A percentile compares a stretch with the other conserved stretches of the same genome.
These are phyloP conservation scores for Termitomyces sp. DNA, from an alignment of 768 basidiomycete genomes.

Conservation along the genomic window DNA sequence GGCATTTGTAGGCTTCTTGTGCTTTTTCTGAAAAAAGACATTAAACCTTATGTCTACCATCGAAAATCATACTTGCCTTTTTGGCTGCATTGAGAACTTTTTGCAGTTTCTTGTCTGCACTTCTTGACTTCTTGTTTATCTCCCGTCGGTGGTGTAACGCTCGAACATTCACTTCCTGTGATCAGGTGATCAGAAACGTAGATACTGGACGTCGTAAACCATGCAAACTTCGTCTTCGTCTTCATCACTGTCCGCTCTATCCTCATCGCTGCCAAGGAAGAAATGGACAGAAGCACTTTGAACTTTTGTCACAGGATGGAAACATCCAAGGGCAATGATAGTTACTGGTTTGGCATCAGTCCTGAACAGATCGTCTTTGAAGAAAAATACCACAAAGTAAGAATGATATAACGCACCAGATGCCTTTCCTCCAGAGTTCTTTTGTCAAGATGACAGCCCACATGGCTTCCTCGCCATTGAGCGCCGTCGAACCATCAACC, in stretches of 20 bases:
- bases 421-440: conserved; percentile 89
- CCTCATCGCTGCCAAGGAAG: conserved; percentile 88
- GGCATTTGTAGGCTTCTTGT: conserved; percentile 23
- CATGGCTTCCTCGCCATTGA: conserved; percentile 82
- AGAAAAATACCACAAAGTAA: neutral
- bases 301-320: conserved; percentile 91
- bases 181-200: conserved; percentile 4
- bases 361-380: conserved; percentile 34
- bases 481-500: conserved; percentile 29
- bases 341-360: conserved; percentile 89
- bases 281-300: conserved; percentile 94
- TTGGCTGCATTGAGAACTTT: conserved; percentile 70
- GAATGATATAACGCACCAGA: conserved; percentile 54
- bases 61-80: conserved; percentile 40
- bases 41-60: neutral
- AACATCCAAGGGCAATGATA: conserved; percentile 86
- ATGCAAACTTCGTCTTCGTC: conserved; percentile 52
- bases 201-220: neutral
- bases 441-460: conserved; percentile 95
- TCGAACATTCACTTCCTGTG: conserved; percentile 59
- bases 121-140: conserved; percentile 89
- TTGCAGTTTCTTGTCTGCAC: conserved; percentile 74
- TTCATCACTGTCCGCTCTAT: conserved; percentile 64
- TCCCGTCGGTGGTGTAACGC: conserved; percentile 81
- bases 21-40: conserved; percentile 23